Evolutionary conservation across 768 basidiomycete species (phyloP).

Genomic region (Nevesoporus exiguus): DNA sequence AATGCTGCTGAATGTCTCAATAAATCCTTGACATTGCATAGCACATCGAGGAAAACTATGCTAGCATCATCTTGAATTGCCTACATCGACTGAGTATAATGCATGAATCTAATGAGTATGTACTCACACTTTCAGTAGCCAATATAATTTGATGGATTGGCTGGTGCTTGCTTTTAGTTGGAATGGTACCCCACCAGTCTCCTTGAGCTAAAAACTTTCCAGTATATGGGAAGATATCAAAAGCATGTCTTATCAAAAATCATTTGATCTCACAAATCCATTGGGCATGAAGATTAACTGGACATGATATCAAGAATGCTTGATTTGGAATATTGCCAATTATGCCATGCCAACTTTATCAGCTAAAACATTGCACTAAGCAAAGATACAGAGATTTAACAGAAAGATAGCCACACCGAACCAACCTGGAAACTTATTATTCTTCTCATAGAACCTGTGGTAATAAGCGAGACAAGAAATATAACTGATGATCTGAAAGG

Average conservation of each 20-base stretch:
- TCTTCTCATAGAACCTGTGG: not conserved
- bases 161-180: too few species aligned
- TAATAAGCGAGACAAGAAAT: constrained; percentile 14
- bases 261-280: not conserved
- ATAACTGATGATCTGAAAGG: constrained; percentile 16
- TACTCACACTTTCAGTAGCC: too few species aligned
- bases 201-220: not conserved
- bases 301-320: not conserved
- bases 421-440: not conserved
- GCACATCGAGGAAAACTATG: too few species aligned
- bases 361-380: not conserved
- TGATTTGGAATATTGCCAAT: not conserved
- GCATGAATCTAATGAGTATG: too few species aligned
- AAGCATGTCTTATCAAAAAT: not conserved
- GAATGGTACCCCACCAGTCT: too few species aligned
- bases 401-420: not conserved
- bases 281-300: not conserved
- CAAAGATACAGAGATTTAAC: too few species aligned
- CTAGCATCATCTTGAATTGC: too few species aligned
- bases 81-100: too few species aligned
- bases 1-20: too few species aligned
- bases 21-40: too few species aligned
- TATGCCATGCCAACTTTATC: not conserved
- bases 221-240: not conserved
- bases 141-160: too few species aligned